Conservation (phyloP, 1,284 basidiomycete species). For the Sutorius eximius region DNA sequence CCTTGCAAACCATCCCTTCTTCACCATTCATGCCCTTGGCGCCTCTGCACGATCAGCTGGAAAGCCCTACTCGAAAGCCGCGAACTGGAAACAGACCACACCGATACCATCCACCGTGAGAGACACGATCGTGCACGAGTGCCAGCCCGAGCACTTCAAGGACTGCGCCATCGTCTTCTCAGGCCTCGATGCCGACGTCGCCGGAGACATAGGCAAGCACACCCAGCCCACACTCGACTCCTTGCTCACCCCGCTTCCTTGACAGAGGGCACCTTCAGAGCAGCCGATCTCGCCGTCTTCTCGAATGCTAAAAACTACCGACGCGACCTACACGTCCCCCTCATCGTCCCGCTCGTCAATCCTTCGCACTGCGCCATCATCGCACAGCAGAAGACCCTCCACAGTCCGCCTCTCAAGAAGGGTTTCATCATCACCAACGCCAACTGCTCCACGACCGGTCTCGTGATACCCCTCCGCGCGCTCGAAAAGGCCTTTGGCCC, state of each 20-base stretch:
- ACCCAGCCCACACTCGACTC: no score
- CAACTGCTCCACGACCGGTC: constrained; percentile 96
- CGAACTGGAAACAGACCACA: constrained; percentile 88
- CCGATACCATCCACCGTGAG: constrained; percentile 73
- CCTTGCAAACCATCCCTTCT: constrained; percentile 89
- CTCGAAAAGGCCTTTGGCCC: constrained; percentile 93
- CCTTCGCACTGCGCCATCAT: constrained; percentile 85
- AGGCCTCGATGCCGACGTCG: constrained; percentile 91
- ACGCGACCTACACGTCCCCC: constrained; percentile 91
- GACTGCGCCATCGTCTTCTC: constrained; percentile 93
- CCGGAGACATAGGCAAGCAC: constrained; percentile 87
- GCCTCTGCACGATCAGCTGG: constrained; percentile 90
- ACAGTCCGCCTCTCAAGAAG: constrained; percentile 70
- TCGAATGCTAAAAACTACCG: constrained; percentile 99
- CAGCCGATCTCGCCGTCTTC: constrained; percentile 90
- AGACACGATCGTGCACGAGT: constrained; percentile 77
- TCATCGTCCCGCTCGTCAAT: constrained; percentile 97
- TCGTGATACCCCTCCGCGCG: constrained; percentile 90
- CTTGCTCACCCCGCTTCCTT: neutral
- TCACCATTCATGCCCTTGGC: constrained; percentile 84
- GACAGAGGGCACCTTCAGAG: constrained; percentile 83
- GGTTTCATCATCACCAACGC: constrained; percentile 99
- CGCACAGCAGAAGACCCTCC: constrained; percentile 74
- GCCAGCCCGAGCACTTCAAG: constrained; percentile 74
- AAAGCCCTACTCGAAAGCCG: constrained; percentile 77